A percentile compares a stretch with the other conserved stretches of the same genome.
Evolutionary conservation across 176 grass and related monocot species (phyloP).

Genomic region (Elymus sibiricus): DNA sequence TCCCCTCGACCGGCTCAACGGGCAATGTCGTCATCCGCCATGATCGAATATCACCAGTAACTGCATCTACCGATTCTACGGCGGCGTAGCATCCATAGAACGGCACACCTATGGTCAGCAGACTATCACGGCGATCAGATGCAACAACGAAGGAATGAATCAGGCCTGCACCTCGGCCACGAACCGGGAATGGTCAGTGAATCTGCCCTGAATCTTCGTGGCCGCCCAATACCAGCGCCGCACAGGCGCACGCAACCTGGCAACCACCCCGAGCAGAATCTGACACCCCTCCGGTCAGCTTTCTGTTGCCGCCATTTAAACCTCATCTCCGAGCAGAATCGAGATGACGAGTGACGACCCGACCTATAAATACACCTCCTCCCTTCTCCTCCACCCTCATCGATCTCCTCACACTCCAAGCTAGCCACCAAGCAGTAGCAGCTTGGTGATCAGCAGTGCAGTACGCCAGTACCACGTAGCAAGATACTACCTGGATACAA

Average conservation of each 20-base stretch:
- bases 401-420: slow-evolving; percentile 23
- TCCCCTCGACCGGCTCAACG: slow-evolving; percentile 21
- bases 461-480: background rate
- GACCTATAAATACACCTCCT: slow-evolving; percentile 35
- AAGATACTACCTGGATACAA: background rate
- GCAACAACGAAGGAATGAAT: background rate
- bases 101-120: slow-evolving; percentile 29
- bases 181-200: background rate
- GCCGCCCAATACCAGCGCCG: background rate
- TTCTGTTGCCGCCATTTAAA: slow-evolving; percentile 51
- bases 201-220: slow-evolving; percentile 45
- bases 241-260: slow-evolving; percentile 19
- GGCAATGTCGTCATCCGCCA: background rate
- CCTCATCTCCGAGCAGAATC: no score
- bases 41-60: background rate
- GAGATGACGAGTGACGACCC: background rate
- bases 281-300: slow-evolving; percentile 16
- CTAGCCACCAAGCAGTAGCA: background rate
- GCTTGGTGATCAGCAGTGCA: background rate
- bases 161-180: background rate
- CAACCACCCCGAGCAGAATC: slow-evolving; percentile 33
- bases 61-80: slow-evolving; percentile 4
- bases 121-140: background rate
- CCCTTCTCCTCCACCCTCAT: slow-evolving; percentile 21
- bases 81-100: slow-evolving; percentile 43